These are phyloP conservation scores for Nakazawaea anatomiae DNA, from an alignment of 805 yeast species.

Conservation along the genomic window DNA sequence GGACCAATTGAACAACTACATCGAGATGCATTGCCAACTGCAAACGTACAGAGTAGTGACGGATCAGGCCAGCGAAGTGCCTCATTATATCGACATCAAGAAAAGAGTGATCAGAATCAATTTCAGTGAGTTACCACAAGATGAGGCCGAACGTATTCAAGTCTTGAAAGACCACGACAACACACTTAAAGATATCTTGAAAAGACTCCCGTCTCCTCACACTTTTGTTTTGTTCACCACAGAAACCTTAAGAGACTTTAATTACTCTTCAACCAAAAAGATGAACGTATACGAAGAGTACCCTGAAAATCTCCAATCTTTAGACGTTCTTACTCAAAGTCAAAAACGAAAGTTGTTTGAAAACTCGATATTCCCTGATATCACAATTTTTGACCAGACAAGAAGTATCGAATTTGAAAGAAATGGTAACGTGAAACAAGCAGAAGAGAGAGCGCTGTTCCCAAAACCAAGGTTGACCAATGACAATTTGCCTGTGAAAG, in stretches of 20 bases:
- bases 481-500: slow-evolving; percentile 11
- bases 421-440: slow-evolving; percentile 31
- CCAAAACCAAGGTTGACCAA: slow-evolving; percentile 27
- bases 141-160: slow-evolving; percentile 19
- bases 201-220: slow-evolving; percentile 71
- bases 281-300: slow-evolving; percentile 20
- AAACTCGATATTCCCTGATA: slow-evolving; percentile 45
- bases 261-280: slow-evolving; percentile 13
- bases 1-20: slow-evolving; percentile 32
- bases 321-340: slow-evolving; percentile 25
- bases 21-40: slow-evolving; percentile 48
- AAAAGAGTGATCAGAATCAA: slow-evolving; percentile 59
- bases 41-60: slow-evolving; percentile 31
- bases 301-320: slow-evolving; percentile 21
- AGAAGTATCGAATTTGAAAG: slow-evolving; percentile 50
- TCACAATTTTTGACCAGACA: slow-evolving; percentile 42
- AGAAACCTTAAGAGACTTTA: slow-evolving; percentile 19
- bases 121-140: slow-evolving; percentile 42
- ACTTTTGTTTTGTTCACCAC: slow-evolving; percentile 57
- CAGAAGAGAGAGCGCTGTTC: slow-evolving; percentile 23
- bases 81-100: slow-evolving; percentile 54
- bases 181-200: slow-evolving; percentile 45
- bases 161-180: slow-evolving; percentile 22
- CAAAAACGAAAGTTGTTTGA: slow-evolving; percentile 24
- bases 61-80: slow-evolving; percentile 37